Base-by-base conservation (phyloP, 1,139 yeast genomes). In the Pichia sp. region DNA sequence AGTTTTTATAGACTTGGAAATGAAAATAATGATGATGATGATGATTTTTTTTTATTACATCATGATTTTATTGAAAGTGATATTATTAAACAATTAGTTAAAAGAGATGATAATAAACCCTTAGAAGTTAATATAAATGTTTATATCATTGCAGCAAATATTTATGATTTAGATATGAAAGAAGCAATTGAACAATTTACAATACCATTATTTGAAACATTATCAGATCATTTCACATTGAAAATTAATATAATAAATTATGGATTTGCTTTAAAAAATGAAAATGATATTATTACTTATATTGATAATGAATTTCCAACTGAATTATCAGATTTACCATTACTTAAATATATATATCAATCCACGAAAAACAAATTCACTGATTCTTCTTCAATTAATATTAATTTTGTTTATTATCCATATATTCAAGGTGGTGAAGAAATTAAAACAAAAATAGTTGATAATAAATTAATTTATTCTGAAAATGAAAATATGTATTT, bases 221-320 rank as follows among this genome's bases (percentile, higher is more conserved):
- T 80, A 40, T 55, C 68, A 2, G 73, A 73, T 27, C 70, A 76
- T 44, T 74, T 85, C 37, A 78, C 80, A 52, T 76, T 89, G 56
- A 73, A 87, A 1, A 67, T 87, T 11, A 87, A 82, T 10, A 22
- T 42, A n/a, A 29, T 37, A 11, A 32, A 25, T 6, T 5, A 40
- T 7, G 12, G 28, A 7, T 23, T 25, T 26, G 23, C 9, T 4
- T 39, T 39, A 23, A 22, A 36, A 23, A 7, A 23, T 9, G 35
- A 22, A 5, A 4, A 35, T 29, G 12, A 23, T 3, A 20, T 37
- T 3, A 16, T 28, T 2, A 24, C 39, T 2, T 30, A 49, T n/a
- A 47, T 51, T 22, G 58, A 56, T 37, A 50, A 50, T 6, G 25
- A 39, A 9, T 55, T 56, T 30, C 61, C 63, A 2, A 26, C 22